Percentiles rank a stretch among this genome's conserved stretches.
phyloP scores from a whole-genome alignment of 2,329 filamentous ascomycete species.

The Geosmithia morbida region DNA sequence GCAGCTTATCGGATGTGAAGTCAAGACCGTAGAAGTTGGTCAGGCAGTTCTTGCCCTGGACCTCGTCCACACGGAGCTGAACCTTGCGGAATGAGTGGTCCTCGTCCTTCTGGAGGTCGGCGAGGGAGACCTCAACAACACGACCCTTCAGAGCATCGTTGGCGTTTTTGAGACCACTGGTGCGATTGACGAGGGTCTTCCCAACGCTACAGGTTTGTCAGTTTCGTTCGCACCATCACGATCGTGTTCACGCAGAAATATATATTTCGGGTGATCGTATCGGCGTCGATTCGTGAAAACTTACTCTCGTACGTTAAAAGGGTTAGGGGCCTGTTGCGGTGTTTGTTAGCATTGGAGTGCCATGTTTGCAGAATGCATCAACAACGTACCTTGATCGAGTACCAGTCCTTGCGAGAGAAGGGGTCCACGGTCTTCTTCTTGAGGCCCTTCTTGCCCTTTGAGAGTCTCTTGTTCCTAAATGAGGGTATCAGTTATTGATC shows the following conservation, averaged over 20 bases:
- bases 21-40: constrained; percentile 99
- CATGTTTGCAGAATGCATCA: background rate
- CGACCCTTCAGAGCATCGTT: constrained; percentile 98
- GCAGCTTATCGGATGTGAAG: constrained; percentile 99
- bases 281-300: constrained; percentile 17
- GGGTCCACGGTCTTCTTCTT: constrained; percentile 99
- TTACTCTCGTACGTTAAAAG: constrained; percentile 95
- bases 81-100: constrained; percentile 99
- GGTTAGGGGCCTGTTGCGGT: constrained; percentile 62
- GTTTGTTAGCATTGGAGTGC: constrained; percentile 4
- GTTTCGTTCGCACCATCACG: constrained; percentile 1
- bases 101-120: constrained; percentile 99
- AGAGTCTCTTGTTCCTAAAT: constrained; percentile 96
- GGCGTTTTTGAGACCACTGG: constrained; percentile 99
- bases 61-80: constrained; percentile 95
- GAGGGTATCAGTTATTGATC: constrained; percentile 1
- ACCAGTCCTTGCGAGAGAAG: constrained; percentile 99
- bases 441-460: constrained; percentile 99
- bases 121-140: constrained; percentile 97
- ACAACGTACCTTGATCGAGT: constrained; percentile 71
- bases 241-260: constrained; percentile 4
- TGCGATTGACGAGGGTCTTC: constrained; percentile 99
- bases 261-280: background rate
- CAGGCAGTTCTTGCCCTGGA: constrained; percentile 99
- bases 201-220: constrained; percentile 57